Evolutionary conservation across 495 filamentous ascomycete genomes (phyloP).

Genomic region (Alectoria sarmentosa): DNA sequence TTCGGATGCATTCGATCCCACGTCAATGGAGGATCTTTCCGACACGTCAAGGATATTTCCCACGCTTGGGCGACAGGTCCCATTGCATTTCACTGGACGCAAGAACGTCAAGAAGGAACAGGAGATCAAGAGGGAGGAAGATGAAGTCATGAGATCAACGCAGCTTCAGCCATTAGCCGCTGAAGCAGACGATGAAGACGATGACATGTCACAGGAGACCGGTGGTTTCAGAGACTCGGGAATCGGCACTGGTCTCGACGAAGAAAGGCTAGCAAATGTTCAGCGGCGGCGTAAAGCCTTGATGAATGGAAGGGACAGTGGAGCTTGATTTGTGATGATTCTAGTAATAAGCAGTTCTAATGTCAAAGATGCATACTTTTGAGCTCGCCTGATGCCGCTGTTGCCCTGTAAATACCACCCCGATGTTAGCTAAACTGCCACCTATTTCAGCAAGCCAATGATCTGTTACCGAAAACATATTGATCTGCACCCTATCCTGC

Average conservation of each 20-base stretch:
- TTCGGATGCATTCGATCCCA: constrained; percentile 27
- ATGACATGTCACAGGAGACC: constrained; percentile 15
- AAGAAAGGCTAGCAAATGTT: constrained; percentile 12
- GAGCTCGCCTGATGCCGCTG: background rate
- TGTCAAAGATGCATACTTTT: background rate
- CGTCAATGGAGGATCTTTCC: constrained; percentile 32
- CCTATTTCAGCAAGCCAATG: background rate
- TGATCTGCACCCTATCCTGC: background rate
- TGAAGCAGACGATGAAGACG: constrained; percentile 27
- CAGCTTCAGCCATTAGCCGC: constrained; percentile 21
- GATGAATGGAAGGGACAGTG: background rate
- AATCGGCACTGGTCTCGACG: constrained; percentile 29
- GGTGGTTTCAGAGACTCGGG: constrained; percentile 27
- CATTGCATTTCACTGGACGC: constrained; percentile 31
- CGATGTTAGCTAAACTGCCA: background rate
- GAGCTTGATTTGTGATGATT: background rate
- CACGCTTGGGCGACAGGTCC: constrained; percentile 43
- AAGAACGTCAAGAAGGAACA: constrained; percentile 16
- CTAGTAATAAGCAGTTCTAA: background rate
- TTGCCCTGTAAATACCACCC: background rate
- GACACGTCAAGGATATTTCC: constrained; percentile 50
- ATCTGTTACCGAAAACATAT: background rate
- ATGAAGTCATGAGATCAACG: constrained; percentile 13
- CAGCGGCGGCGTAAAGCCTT: background rate
- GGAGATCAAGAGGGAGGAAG: constrained; percentile 18